Evolutionary conservation across 768 basidiomycete species (phyloP).

Genomic region (Russula griseocarnosa): DNA sequence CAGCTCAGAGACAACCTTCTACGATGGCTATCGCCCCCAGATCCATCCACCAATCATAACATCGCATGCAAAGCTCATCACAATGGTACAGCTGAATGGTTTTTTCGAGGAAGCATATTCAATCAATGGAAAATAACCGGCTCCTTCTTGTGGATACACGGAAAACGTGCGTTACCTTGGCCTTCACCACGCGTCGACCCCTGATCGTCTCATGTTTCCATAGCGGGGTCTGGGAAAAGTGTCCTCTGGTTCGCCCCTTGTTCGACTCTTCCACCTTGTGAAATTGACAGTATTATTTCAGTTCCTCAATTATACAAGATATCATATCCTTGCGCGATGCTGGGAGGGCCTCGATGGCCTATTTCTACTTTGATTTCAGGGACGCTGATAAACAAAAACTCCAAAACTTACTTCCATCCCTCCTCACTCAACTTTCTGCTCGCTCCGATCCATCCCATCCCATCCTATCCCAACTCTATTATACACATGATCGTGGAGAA

Average conservation of each 20-base stretch:
- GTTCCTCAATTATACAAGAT: background rate
- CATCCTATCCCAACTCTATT: background rate
- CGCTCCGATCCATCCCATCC: background rate
- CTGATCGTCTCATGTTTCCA: background rate
- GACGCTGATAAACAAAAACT: background rate
- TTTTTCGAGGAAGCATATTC: background rate
- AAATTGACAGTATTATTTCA: background rate
- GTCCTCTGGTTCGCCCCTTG: background rate
- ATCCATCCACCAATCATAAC: conserved; percentile 5
- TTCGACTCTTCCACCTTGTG: background rate
- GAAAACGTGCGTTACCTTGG: background rate
- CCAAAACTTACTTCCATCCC: background rate
- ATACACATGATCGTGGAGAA: background rate
- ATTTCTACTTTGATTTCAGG: background rate
- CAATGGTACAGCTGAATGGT: background rate
- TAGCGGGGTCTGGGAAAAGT: background rate
- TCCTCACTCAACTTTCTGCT: background rate
- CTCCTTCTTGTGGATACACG: background rate
- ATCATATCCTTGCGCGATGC: background rate
- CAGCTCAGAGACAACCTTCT: background rate
- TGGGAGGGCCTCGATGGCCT: background rate
- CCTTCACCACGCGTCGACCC: background rate
- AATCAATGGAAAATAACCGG: background rate
- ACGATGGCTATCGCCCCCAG: background rate
- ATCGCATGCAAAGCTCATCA: background rate